A percentile compares a stretch with the other conserved stretches of the same genome.
Conservation (phyloP, 1,284 basidiomycete genomes). For the Ustilago hordei region DNA sequence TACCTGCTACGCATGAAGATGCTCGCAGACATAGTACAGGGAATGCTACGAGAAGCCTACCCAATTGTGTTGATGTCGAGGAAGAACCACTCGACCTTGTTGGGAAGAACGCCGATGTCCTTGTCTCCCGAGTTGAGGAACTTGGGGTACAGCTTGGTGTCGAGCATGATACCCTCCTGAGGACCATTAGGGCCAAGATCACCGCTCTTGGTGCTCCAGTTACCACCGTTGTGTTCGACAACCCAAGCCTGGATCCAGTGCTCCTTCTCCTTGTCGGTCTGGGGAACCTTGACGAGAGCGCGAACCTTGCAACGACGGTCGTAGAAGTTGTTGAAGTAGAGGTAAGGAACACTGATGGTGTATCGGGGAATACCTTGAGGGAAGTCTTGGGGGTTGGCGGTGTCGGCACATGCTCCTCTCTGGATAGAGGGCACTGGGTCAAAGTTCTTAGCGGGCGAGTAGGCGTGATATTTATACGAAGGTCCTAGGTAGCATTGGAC, state of each 20-base stretch:
- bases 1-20: background rate
- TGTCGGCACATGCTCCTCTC: slow-evolving; percentile 28
- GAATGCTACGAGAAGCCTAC: slow-evolving; percentile 1
- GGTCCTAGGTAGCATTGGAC: slow-evolving; percentile 41
- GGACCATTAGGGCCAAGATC: slow-evolving; percentile 1
- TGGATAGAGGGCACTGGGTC: background rate
- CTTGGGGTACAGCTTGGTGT: slow-evolving; percentile 29
- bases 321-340: slow-evolving; percentile 50
- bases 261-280: slow-evolving; percentile 30
- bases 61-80: slow-evolving; percentile 44
- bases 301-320: slow-evolving; percentile 49
- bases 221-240: slow-evolving; percentile 29
- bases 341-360: slow-evolving; percentile 30
- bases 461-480: slow-evolving; percentile 39
- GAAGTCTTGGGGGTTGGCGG: slow-evolving; percentile 15
- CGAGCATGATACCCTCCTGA: slow-evolving; percentile 30
- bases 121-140: slow-evolving; percentile 31
- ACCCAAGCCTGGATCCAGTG: slow-evolving; percentile 40
- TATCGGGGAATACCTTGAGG: slow-evolving; percentile 19
- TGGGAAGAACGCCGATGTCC: slow-evolving; percentile 4
- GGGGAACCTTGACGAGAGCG: slow-evolving; percentile 44
- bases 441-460: slow-evolving; percentile 25
- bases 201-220: slow-evolving; percentile 13
- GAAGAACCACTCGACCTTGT: slow-evolving; percentile 42
- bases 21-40: background rate